Evolutionary conservation across 2,329 filamentous ascomycete genomes (phyloP), one percentile per base, ranked within the genome.

Genomic region (Sclerotinia subarctica): DNA sequence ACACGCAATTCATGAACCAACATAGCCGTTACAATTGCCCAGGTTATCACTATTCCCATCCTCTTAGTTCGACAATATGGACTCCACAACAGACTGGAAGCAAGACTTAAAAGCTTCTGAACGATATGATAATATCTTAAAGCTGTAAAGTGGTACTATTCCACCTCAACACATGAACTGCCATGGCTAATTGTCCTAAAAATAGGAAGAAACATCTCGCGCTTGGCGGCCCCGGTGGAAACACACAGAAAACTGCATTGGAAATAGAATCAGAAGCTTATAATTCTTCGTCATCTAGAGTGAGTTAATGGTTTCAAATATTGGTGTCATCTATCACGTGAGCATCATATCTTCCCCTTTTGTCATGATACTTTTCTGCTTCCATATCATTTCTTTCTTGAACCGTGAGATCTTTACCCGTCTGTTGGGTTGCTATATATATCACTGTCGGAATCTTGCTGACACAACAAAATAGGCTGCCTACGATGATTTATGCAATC

Each of bases 191-290:
- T 21, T 38, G 38, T 44, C 24, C 53, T 38, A 29, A 66, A 5
- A 53, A 19, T 53, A 76, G 76, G 42, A 75, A 69, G 59, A 75
- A 72, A 57, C 67, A 64, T 52, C 74, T 77, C 62, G 72, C 76
- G 68, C 77, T 79, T 3, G 78, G 81, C 38, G 79, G 79, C 15
- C 78, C 81, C 17, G 72, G 69, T 70, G 84, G 83, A 42, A 83
- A 82, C 66, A 78, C 81, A 46, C 81, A 85, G 70, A 77, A 74
- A 58, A 69, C 69, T 51, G 92, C 91, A 26, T 89, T 90, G 74
- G 78, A 83, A 58, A 80, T 88, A 52, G 93, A 96, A 78, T 85
- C 85, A 57, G 82, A 84, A 15, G 86, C 88, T 17, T 91, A 87
- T 73, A 82, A 85, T 54, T 79, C 80, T 53, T 86, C 88, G 15